phyloP scores from a whole-genome alignment of 352 stramenopile species.

The Hyphochytrium catenoides region DNA sequence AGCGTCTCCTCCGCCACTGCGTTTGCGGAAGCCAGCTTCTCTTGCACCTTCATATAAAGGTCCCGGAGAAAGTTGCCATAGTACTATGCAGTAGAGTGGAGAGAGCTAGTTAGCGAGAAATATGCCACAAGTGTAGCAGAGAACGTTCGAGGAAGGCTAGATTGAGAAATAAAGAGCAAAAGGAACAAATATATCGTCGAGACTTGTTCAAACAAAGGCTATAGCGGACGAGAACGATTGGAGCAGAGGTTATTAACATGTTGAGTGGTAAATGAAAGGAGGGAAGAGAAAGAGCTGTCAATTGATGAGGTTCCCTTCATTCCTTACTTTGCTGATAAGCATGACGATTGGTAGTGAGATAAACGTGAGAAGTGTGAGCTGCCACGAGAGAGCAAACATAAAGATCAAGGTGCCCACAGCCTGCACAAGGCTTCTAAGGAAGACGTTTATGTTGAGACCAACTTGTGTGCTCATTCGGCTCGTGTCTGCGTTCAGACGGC shows the following conservation, averaged over 20 bases:
- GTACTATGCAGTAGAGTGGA: conserved; percentile 4
- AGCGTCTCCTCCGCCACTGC: conserved; percentile 24
- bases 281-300: too few species aligned
- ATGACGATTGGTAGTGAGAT: conserved; percentile 29
- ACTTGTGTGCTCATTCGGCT: conserved; percentile 39
- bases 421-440: conserved; percentile 24
- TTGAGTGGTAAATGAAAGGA: too few species aligned
- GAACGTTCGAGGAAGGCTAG: too few species aligned
- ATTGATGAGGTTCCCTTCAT: conserved; percentile 20
- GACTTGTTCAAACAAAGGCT: neutral
- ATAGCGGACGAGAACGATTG: neutral
- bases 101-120: too few species aligned
- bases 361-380: conserved; percentile 29
- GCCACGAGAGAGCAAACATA: conserved; percentile 33
- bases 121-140: too few species aligned
- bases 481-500: conserved; percentile 25
- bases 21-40: conserved; percentile 28
- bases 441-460: conserved; percentile 37
- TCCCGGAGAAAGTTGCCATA: conserved; percentile 27
- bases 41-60: conserved; percentile 26
- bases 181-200: neutral
- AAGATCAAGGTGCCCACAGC: conserved; percentile 27
- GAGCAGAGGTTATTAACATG: conserved; percentile 11
- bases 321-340: conserved; percentile 24
- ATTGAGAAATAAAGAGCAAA: too few species aligned